phyloP scores from a whole-genome alignment of 2,329 filamentous ascomycete genomes.

The Neocatenulostroma microsporum region DNA sequence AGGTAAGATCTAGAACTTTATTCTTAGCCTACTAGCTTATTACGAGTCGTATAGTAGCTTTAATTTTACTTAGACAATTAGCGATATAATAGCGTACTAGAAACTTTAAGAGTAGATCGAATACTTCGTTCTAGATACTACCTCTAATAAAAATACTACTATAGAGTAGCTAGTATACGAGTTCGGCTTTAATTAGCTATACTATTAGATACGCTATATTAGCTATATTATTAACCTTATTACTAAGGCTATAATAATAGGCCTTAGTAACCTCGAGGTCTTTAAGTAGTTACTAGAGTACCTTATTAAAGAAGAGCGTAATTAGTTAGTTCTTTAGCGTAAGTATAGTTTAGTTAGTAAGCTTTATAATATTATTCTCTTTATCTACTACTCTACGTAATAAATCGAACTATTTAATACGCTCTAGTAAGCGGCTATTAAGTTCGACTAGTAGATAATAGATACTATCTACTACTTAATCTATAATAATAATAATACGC shows the following conservation, averaged over 20 bases:
- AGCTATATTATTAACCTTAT: conserved; percentile 15
- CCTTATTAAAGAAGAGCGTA: conserved; percentile 6
- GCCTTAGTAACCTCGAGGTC: conserved; percentile 6
- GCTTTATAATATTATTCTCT: too few species aligned
- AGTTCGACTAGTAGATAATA: too few species aligned
- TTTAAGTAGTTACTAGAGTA: conserved; percentile 6
- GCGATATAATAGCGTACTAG: conserved; percentile 7
- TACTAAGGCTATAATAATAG: conserved; percentile 9
- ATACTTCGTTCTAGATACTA: conserved; percentile 16
- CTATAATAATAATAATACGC: too few species aligned
- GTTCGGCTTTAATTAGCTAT: conserved; percentile 6
- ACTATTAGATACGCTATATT: conserved; percentile 9
- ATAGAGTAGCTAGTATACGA: conserved; percentile 4
- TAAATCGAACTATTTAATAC: too few species aligned
- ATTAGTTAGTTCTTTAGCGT: conserved; percentile 8
- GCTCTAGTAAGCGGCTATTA: too few species aligned
- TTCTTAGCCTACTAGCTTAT: conserved; percentile 11
- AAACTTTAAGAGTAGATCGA: conserved; percentile 6
- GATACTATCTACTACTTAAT: too few species aligned
- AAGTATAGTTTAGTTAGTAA: conserved; percentile 7
- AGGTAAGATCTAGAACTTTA: conserved; percentile 5
- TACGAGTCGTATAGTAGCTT: conserved; percentile 8
- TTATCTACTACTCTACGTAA: too few species aligned
- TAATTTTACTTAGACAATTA: conserved; percentile 6
- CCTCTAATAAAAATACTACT: conserved; percentile 11